These are phyloP conservation scores for Cryptosporidium sp. DNA, from an alignment of 169 alveolate species.

Conservation along the genomic window DNA sequence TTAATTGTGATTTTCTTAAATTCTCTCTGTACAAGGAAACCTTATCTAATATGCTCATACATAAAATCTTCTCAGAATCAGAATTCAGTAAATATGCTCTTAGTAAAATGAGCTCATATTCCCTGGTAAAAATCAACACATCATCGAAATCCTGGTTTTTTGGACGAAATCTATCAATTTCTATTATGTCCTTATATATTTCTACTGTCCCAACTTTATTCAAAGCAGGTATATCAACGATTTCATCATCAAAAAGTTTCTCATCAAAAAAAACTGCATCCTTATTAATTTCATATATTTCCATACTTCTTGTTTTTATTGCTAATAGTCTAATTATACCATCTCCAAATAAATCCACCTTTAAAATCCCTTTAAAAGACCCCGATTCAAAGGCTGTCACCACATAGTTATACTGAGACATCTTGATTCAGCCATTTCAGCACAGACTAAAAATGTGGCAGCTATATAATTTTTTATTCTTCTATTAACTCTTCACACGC, in stretches of 20 bases:
- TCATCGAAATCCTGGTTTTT: slow-evolving; percentile 60
- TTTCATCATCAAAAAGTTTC: background rate
- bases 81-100: slow-evolving; percentile 45
- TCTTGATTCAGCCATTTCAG: slow-evolving; percentile 5
- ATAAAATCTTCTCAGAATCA: slow-evolving; percentile 9
- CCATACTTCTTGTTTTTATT: slow-evolving; percentile 40
- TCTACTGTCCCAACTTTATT: slow-evolving; percentile 45
- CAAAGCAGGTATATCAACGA: slow-evolving; percentile 29
- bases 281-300: slow-evolving; percentile 30
- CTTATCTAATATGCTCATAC: slow-evolving; percentile 25
- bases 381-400: slow-evolving; percentile 62
- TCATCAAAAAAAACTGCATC: background rate
- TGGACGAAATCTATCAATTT: slow-evolving; percentile 47
- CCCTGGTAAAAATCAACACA: slow-evolving; percentile 26
- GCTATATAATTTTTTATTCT: background rate
- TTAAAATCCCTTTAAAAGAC: slow-evolving; percentile 44
- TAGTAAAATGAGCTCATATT: slow-evolving; percentile 22
- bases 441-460: background rate
- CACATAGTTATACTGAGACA: slow-evolving; percentile 75
- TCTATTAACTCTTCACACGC: background rate
- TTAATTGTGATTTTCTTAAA: slow-evolving; percentile 45
- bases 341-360: slow-evolving; percentile 63
- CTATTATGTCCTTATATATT: slow-evolving; percentile 33
- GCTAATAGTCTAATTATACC: slow-evolving; percentile 45
- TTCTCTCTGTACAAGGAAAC: slow-evolving; percentile 37